Evolutionary conservation across 129 eudicot species (phyloP), one percentile per base, ranked within the genome.

Genomic region (Flaveria trinervia): DNA sequence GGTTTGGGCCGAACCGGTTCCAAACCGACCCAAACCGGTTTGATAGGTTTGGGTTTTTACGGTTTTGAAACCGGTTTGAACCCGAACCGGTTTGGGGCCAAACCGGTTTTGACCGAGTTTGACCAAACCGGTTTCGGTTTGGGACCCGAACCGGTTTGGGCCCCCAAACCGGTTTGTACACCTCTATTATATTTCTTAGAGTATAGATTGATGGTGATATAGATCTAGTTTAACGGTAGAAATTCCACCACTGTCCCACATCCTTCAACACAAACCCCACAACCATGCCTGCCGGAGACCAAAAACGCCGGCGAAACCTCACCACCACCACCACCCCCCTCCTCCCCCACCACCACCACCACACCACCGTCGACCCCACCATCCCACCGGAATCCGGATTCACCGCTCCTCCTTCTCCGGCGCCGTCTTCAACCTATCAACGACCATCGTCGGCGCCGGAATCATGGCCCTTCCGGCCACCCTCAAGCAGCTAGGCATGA

Each of bases 401-500:
- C 59, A 62, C 73, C 65, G 91, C 61, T 96, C 96, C 2, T 89
- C 96, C 1, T 92, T 84, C 72, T 76, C 89, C 49, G 96, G 97
- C 70, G 97, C 97, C 71, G 97, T 92, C 64, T 92, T 92, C 83
- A 92, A 92, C 70, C 88, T 92, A 59, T 92, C 97, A 49, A 92
- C 97, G 66, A 86, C 97, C 25, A 84, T 92, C 43, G 96, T 88
- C 48, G 97, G 97, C 17, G 97, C 97, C 74, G 97, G 97, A 74
- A 92, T 92, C 83, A 92, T 92, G 97, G 97, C 97, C 28, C 85
- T 92, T 1, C 97, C 97, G 2, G 93, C 96, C 8, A 89, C 97
- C 11, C 78, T 92, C n/a, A 92, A 92, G 68, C 96, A 89, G 55
- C 56, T 89, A 50, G 97, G 97, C 7, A 77, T 81, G 86, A 74